These are phyloP conservation scores for Ophiocytium majus DNA, from an alignment of 352 stramenopile genomes.

Conservation along the genomic window DNA sequence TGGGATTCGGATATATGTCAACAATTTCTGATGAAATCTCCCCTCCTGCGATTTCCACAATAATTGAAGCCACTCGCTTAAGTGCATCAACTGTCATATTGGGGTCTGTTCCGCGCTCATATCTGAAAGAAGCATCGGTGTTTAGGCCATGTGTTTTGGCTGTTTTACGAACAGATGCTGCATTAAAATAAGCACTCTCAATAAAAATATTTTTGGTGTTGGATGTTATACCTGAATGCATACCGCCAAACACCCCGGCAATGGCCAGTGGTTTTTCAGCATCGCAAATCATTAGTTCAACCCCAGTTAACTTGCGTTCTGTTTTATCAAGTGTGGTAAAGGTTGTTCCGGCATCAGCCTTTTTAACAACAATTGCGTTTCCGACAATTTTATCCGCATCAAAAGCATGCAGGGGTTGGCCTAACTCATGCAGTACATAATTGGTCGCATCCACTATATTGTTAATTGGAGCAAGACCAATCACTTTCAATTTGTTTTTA, in stretches of 20 bases:
- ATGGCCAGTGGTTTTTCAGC: background rate
- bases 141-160: background rate
- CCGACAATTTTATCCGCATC: background rate
- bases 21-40: background rate
- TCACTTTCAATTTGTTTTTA: background rate
- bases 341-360: background rate
- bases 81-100: background rate
- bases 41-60: background rate
- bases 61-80: background rate
- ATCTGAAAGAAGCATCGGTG: constrained; percentile 1
- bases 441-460: background rate
- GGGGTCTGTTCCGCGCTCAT: background rate
- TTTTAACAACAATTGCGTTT: background rate
- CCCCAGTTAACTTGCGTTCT: constrained; percentile 1
- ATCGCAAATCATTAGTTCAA: constrained; percentile 14
- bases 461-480: constrained; percentile 3
- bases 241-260: constrained; percentile 5
- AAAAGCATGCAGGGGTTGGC: constrained; percentile 13
- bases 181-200: constrained; percentile 9
- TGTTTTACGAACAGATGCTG: background rate
- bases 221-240: background rate
- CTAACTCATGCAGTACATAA: constrained; percentile 5
- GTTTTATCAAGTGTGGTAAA: background rate
- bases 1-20: background rate
- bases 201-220: constrained; percentile 5